Percentiles rank a stretch among this genome's conserved stretches.
Evolutionary conservation across 2,329 filamentous ascomycete species (phyloP).

Genomic region (Microdochium paspali): DNA sequence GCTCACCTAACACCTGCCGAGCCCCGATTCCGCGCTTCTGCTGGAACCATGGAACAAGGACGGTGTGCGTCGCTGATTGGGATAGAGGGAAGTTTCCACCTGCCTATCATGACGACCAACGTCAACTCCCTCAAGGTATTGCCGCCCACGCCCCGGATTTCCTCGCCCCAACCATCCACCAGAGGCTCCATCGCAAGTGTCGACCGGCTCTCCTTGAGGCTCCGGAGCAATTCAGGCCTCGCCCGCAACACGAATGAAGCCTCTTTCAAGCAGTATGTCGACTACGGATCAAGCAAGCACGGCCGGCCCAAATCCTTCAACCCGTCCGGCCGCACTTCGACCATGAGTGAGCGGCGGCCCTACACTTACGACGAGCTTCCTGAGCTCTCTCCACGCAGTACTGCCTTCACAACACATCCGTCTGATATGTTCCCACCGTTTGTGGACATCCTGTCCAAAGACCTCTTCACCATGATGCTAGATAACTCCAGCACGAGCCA

Average conservation of each 20-base stretch:
- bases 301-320: conserved; percentile 2
- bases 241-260: conserved; percentile 32
- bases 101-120: conserved; percentile 4
- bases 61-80: not conserved
- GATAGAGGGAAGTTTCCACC: conserved; percentile 3
- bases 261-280: conserved; percentile 33
- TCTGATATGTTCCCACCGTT: conserved; percentile 14
- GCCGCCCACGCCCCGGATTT: conserved; percentile 5
- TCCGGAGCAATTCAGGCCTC: conserved; percentile 37
- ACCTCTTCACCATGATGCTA: conserved; percentile 40
- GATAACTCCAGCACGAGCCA: conserved; percentile 35
- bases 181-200: conserved; percentile 5
- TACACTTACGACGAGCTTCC: not conserved
- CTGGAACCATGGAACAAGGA: not conserved
- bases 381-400: conserved; percentile 2
- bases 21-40: not conserved
- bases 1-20: not conserved
- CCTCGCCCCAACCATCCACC: conserved; percentile 2
- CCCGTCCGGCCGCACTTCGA: conserved; percentile 3
- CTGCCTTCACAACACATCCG: conserved; percentile 3
- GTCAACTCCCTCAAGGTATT: conserved; percentile 1
- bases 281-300: conserved; percentile 27
- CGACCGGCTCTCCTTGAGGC: conserved; percentile 15
- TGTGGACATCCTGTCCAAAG: conserved; percentile 37
- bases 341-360: conserved; percentile 1